A percentile compares a stretch with the other conserved stretches of the same genome.
These are phyloP conservation scores for Myriosclerotinia scirpicola DNA, from an alignment of 2,329 filamentous ascomycete genomes.

Conservation along the genomic window DNA sequence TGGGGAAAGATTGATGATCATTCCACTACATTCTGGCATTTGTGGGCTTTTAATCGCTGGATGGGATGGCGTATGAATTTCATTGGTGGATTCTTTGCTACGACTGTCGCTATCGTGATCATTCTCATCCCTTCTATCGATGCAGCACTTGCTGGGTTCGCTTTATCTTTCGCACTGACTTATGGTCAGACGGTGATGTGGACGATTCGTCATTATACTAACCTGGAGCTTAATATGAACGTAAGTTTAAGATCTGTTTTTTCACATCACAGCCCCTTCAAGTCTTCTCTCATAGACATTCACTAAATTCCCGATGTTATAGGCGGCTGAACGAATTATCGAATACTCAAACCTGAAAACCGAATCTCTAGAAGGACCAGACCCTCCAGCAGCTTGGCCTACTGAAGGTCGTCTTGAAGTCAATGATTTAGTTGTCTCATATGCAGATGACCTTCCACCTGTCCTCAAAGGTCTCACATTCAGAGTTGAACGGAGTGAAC, in stretches of 20 bases:
- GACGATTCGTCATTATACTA: conserved; percentile 66
- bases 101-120: conserved; percentile 63
- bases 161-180: conserved; percentile 69
- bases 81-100: conserved; percentile 67
- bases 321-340: conserved; percentile 64
- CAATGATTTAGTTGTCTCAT: conserved; percentile 68
- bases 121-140: conserved; percentile 61
- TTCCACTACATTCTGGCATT: conserved; percentile 62
- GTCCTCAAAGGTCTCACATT: conserved; percentile 71
- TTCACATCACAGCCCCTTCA: not conserved
- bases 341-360: conserved; percentile 71
- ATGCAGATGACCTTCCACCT: conserved; percentile 68
- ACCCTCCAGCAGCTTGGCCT: conserved; percentile 72
- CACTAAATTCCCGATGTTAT: not conserved
- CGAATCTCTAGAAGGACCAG: conserved; percentile 61
- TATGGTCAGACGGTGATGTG: conserved; percentile 65
- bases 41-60: conserved; percentile 76
- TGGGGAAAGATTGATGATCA: conserved; percentile 68
- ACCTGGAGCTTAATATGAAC: conserved; percentile 77
- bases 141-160: conserved; percentile 72
- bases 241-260: conserved; percentile 41
- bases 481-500: conserved; percentile 62
- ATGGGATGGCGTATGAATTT: conserved; percentile 70
- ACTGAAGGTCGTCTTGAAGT: conserved; percentile 71
- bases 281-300: not conserved